These are phyloP conservation scores for Acorus calamus DNA, from an alignment of 106 monocot species.

Conservation along the genomic window DNA sequence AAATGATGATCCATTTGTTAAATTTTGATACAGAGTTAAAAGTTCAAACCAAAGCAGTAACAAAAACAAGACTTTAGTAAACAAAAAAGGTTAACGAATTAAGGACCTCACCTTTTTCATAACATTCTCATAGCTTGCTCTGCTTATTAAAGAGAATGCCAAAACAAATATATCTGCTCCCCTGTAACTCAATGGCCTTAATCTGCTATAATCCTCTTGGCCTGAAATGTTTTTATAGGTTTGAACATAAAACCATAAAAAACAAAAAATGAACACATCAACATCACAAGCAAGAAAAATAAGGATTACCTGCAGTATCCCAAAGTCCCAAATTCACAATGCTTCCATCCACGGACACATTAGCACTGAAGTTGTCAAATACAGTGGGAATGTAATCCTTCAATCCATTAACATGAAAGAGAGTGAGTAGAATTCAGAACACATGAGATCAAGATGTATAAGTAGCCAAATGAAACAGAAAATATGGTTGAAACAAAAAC, in stretches of 20 bases:
- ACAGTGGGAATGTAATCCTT: conserved; percentile 77
- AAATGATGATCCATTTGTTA: too few relatives aligned
- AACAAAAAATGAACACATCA: neutral
- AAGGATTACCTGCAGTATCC: conserved; percentile 62
- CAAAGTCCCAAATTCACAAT: conserved; percentile 72
- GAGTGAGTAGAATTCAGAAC: neutral
- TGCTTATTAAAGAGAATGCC: conserved; percentile 72
- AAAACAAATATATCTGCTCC: conserved; percentile 74
- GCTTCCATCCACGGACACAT: conserved; percentile 72
- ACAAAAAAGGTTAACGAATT: too few relatives aligned
- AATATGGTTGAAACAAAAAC: too few relatives aligned
- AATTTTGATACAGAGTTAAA: too few relatives aligned
- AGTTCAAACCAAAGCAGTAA: too few relatives aligned
- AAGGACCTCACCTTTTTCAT: conserved; percentile 51
- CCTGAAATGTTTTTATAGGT: conserved; percentile 15
- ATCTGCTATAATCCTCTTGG: conserved; percentile 73
- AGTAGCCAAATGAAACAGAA: too few relatives aligned
- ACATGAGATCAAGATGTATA: neutral
- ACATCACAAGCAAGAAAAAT: neutral
- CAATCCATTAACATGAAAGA: neutral
- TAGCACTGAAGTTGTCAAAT: conserved; percentile 78
- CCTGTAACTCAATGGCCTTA: conserved; percentile 75
- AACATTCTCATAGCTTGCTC: conserved; percentile 77
- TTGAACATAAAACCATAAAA: neutral
- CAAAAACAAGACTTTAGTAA: too few relatives aligned